Evolutionary conservation across 108 stramenopile species (phyloP).

Genomic region (Cyclostephanos tholiformis): DNA sequence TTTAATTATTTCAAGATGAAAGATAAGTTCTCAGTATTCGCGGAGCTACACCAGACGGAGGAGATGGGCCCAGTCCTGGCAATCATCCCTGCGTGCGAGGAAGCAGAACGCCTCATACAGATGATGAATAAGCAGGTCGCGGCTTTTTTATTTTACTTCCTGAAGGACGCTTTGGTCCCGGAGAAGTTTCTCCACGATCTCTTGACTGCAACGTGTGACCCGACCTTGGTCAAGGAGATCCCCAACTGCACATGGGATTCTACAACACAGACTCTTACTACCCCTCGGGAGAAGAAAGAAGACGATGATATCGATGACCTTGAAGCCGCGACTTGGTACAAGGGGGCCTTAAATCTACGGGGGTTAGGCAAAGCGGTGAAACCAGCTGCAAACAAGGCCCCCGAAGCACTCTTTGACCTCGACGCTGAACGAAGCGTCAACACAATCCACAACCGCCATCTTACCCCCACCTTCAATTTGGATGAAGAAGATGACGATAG

Average conservation of each 20-base stretch:
- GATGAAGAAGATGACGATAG: background rate
- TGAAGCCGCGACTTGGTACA: background rate
- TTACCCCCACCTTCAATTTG: background rate
- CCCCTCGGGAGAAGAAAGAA: background rate
- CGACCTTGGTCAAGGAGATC: background rate
- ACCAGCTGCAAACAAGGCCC: background rate
- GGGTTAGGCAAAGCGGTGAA: background rate
- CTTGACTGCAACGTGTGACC: background rate
- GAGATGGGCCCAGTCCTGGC: background rate
- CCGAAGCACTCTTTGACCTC: background rate
- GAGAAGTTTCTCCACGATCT: background rate
- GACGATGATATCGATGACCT: background rate
- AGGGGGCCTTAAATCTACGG: background rate
- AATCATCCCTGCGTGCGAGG: background rate
- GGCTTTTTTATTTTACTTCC: background rate
- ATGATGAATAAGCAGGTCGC: conserved; percentile 4
- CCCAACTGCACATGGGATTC: background rate
- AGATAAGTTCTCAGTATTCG: background rate
- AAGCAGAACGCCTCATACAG: background rate
- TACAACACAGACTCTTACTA: background rate
- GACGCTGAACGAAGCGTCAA: background rate
- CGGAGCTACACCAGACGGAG: background rate
- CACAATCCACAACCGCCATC: background rate
- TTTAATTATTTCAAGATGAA: background rate
- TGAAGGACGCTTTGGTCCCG: background rate